These are phyloP conservation scores for Gracilaria caudata DNA, from an alignment of 23 red algal species.

Conservation along the genomic window DNA sequence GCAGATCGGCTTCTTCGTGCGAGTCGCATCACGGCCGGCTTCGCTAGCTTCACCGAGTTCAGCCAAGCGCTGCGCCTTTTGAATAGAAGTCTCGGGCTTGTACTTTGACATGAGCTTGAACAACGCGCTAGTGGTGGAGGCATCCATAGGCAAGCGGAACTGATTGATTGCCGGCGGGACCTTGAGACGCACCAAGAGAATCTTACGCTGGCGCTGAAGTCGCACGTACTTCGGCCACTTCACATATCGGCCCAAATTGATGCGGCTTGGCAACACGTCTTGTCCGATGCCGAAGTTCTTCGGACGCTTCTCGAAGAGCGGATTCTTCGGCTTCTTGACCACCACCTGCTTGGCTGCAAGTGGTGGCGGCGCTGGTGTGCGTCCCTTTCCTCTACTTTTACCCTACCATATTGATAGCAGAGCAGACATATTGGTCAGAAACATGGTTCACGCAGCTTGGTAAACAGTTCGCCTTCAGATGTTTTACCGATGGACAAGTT, in stretches of 20 bases:
- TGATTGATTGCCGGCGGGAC: constrained; percentile 95
- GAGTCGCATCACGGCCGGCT: constrained; percentile 64
- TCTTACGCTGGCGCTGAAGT: constrained; percentile 95
- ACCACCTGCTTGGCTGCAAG: constrained; percentile 62
- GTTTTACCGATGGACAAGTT: neutral
- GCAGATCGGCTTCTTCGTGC: constrained; percentile 89
- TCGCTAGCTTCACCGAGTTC: constrained; percentile 77
- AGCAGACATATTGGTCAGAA: neutral
- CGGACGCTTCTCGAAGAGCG: constrained; percentile 95
- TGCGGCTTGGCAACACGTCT: constrained; percentile 81
- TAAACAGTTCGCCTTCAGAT: neutral
- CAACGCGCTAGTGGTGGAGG: constrained; percentile 70
- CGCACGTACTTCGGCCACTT: constrained; percentile 97
- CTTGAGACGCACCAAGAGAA: constrained; percentile 93
- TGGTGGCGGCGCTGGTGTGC: constrained; percentile 66
- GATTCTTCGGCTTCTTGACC: constrained; percentile 72
- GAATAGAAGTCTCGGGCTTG: constrained; percentile 83
- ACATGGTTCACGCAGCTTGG: neutral
- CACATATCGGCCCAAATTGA: constrained; percentile 88
- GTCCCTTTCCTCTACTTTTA: constrained; percentile 61
- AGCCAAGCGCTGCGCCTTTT: constrained; percentile 87
- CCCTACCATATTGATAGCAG: constrained; percentile 11
- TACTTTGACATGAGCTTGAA: constrained; percentile 93
- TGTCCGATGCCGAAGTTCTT: constrained; percentile 98
- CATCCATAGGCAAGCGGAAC: constrained; percentile 91